Conservation (phyloP, 345 rosid genomes). For the Gossypium herbaceum region DNA sequence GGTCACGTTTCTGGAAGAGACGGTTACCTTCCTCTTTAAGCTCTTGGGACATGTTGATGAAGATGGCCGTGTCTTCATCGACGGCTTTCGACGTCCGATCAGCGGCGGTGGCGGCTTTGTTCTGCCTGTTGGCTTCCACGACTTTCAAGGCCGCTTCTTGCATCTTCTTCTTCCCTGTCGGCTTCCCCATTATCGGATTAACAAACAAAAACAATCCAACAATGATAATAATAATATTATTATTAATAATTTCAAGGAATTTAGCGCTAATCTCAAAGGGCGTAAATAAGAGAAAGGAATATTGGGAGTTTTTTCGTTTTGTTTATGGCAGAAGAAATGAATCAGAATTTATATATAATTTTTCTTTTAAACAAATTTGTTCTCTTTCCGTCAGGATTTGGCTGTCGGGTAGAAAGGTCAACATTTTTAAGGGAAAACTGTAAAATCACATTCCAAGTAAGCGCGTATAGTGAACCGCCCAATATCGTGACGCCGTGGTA, state of each 20-base stretch:
- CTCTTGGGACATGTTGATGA: slow-evolving; percentile 85
- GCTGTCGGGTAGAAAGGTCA: neutral
- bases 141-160: slow-evolving; percentile 32
- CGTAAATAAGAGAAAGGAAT: neutral
- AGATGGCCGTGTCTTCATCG: slow-evolving; percentile 90
- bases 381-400: neutral
- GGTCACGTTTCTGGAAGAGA: slow-evolving; percentile 77
- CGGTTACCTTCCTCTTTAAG: slow-evolving; percentile 96
- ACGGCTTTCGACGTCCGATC: slow-evolving; percentile 61
- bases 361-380: too few relatives aligned
- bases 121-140: slow-evolving; percentile 34
- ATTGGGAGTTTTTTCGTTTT: too few relatives aligned
- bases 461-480: neutral
- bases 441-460: neutral
- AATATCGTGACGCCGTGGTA: neutral
- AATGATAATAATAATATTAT: neutral
- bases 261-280: neutral
- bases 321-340: neutral
- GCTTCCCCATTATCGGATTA: slow-evolving; percentile 67
- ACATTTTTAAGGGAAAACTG: neutral
- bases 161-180: slow-evolving; percentile 79
- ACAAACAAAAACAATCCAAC: neutral
- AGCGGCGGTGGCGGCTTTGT: slow-evolving; percentile 19
- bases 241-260: neutral
- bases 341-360: neutral